Evolutionary conservation across 768 basidiomycete species (phyloP).

Genomic region (Tricholomella constricta): DNA sequence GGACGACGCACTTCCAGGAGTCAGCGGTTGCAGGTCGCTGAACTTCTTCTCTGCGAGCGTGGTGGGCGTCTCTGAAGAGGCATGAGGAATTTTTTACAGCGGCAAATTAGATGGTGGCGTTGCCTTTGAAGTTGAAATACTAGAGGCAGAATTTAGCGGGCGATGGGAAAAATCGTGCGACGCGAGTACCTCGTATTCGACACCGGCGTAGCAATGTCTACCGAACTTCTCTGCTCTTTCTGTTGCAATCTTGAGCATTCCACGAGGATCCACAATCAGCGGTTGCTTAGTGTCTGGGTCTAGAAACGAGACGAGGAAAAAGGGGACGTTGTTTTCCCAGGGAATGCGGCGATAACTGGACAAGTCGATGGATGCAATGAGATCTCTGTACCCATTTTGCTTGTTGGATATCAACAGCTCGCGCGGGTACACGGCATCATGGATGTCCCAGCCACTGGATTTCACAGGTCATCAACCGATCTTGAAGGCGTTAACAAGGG

Average conservation of each 20-base stretch:
- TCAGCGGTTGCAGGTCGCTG: conserved; percentile 71
- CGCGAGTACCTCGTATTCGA: conserved; percentile 82
- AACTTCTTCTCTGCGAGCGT: conserved; percentile 80
- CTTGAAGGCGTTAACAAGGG: not conserved
- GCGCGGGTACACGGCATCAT: conserved; percentile 79
- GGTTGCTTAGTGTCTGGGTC: conserved; percentile 84
- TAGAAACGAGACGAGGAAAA: conserved; percentile 90
- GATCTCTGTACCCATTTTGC: conserved; percentile 89
- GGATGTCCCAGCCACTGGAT: conserved; percentile 86
- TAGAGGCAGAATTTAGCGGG: conserved; percentile 26
- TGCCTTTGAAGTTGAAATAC: conserved; percentile 93
- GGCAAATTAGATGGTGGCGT: not conserved
- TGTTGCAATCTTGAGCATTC: conserved; percentile 65
- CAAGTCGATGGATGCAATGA: conserved; percentile 85
- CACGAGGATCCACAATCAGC: conserved; percentile 82
- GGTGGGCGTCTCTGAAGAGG: conserved; percentile 71
- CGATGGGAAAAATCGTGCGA: not conserved
- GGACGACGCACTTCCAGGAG: conserved; percentile 82
- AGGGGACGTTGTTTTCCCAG: conserved; percentile 90
- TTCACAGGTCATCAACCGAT: not conserved
- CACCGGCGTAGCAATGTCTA: conserved; percentile 76
- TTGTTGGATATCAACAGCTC: conserved; percentile 92
- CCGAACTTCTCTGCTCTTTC: conserved; percentile 50
- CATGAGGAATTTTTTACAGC: not conserved
- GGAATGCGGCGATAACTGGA: conserved; percentile 86